Base-by-base conservation (phyloP, 1,139 yeast species). In the Arxiozyma heterogenica region DNA sequence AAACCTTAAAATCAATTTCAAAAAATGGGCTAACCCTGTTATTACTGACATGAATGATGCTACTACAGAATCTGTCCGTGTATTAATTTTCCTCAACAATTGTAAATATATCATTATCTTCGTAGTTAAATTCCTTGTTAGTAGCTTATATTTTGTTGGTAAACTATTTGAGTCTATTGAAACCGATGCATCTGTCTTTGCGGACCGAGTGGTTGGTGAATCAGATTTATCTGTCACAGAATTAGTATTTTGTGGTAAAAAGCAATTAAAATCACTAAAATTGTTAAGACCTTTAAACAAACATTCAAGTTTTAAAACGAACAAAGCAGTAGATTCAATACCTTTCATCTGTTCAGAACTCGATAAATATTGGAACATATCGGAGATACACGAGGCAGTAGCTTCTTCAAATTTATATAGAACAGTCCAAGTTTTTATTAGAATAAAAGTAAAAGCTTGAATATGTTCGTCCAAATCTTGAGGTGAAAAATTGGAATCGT, bases 11-110 rank as follows among this genome's bases (percentile, higher is more conserved):
- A 93, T 75, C 12, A 93, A 75, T 67, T 94, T 93, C 63, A 93
- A 75, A 68, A 90, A 91, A 69, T 94, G 98, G 0, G 98, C 98
- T 64, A 94, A 76, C 0, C 95, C 91, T 1, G 97, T 90, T 15
- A 91, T 93, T 6, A 91, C 82, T 0, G 94, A 83, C 59, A 93
- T 75, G 49, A 93, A 87, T 21, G 89, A 90, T 1, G 88, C 80
- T 44, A 71, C 57, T 11, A 63, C 61, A 9, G 66, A 59, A 46
- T 67, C 71, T 1, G 63, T 58, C 4, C 61, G 57, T 23, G 62
- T 52, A 60, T 77, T 72, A 0, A 84, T 73, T 62, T 83, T 84
- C 60, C 91, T 71, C 52, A 86, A 70, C n/a, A 84, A 76, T 1
- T 89, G 87, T 58, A 86, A 72, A 66, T 85, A 86, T 53, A 86